phyloP scores from a whole-genome alignment of 805 yeast genomes.

The Isabelozyma heimii region DNA sequence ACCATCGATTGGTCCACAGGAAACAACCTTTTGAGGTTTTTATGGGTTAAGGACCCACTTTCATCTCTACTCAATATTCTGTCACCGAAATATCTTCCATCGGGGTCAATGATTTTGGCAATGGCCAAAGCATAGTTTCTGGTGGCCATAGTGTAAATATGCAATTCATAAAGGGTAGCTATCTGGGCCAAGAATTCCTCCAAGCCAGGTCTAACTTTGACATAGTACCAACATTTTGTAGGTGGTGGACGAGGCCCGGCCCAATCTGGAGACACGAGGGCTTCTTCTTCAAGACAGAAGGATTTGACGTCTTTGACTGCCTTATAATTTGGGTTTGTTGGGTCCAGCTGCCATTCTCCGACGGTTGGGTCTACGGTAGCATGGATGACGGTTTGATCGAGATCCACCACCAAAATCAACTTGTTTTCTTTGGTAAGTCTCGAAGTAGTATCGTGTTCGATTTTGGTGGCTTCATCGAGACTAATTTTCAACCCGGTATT shows the following conservation, averaged over 20 bases:
- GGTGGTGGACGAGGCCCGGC: slow-evolving; percentile 60
- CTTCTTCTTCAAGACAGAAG: slow-evolving; percentile 77
- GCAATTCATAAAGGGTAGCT: slow-evolving; percentile 75
- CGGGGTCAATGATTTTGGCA: slow-evolving; percentile 89
- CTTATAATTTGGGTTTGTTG: slow-evolving; percentile 77
- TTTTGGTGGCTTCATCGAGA: slow-evolving; percentile 78
- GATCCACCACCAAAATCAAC: slow-evolving; percentile 87
- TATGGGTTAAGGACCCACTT: slow-evolving; percentile 87
- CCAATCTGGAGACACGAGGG: slow-evolving; percentile 54
- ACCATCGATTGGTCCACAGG: slow-evolving; percentile 98
- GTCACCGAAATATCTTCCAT: slow-evolving; percentile 82
- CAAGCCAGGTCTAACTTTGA: slow-evolving; percentile 87
- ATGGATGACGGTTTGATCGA: slow-evolving; percentile 96
- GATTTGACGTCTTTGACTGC: slow-evolving; percentile 78
- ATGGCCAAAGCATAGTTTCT: slow-evolving; percentile 87
- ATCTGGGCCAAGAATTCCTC: slow-evolving; percentile 66
- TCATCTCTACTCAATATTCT: slow-evolving; percentile 91
- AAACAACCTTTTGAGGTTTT: slow-evolving; percentile 80
- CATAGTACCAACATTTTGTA: slow-evolving; percentile 81
- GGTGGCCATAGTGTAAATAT: slow-evolving; percentile 98
- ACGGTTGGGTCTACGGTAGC: slow-evolving; percentile 98
- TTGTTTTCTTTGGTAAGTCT: slow-evolving; percentile 61
- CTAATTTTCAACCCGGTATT: slow-evolving; percentile 82
- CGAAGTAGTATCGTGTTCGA: slow-evolving; percentile 66
- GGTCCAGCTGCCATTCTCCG: slow-evolving; percentile 92